These are phyloP conservation scores for Rhizopogon rudus DNA, from an alignment of 768 basidiomycete species.

Conservation along the genomic window DNA sequence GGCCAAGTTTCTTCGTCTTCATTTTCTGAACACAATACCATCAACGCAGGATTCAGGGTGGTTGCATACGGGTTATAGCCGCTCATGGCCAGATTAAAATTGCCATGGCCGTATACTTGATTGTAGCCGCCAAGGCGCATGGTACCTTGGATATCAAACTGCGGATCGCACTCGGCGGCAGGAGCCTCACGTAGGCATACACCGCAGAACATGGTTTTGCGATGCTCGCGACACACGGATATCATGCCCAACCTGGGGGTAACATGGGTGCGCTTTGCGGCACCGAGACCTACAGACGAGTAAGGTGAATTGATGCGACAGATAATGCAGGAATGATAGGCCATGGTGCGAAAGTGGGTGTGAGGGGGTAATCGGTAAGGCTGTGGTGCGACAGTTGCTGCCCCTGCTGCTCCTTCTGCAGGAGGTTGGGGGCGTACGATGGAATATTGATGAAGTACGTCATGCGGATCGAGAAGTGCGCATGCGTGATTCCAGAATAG, in stretches of 20 bases:
- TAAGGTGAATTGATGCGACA: conserved; percentile 66
- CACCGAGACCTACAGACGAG: conserved; percentile 43
- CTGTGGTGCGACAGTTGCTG: conserved; percentile 29
- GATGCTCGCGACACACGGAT: conserved; percentile 60
- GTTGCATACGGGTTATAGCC: conserved; percentile 20
- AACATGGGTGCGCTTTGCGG: conserved; percentile 40
- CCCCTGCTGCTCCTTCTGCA: conserved; percentile 21
- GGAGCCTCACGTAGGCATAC: conserved; percentile 65
- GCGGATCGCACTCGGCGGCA: conserved; percentile 33
- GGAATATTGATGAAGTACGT: conserved; percentile 45
- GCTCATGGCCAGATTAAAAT: conserved; percentile 16
- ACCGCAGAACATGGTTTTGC: conserved; percentile 58
- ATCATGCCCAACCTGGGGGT: conserved; percentile 43
- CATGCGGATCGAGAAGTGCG: conserved; percentile 56
- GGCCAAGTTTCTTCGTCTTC: conserved; percentile 71
- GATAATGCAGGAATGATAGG: conserved; percentile 50
- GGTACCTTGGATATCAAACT: conserved; percentile 27
- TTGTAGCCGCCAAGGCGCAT: conserved; percentile 28
- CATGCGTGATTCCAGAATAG: conserved; percentile 67
- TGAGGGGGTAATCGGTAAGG: conserved; percentile 44
- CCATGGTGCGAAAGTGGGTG: conserved; percentile 59
- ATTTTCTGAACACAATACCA: conserved; percentile 57
- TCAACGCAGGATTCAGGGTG: conserved; percentile 22
- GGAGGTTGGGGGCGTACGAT: conserved; percentile 37
- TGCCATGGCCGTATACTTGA: conserved; percentile 22